A percentile compares a stretch with the other conserved stretches of the same genome.
phyloP scores from a whole-genome alignment of 129 eudicot species.

The Mikania micrantha region DNA sequence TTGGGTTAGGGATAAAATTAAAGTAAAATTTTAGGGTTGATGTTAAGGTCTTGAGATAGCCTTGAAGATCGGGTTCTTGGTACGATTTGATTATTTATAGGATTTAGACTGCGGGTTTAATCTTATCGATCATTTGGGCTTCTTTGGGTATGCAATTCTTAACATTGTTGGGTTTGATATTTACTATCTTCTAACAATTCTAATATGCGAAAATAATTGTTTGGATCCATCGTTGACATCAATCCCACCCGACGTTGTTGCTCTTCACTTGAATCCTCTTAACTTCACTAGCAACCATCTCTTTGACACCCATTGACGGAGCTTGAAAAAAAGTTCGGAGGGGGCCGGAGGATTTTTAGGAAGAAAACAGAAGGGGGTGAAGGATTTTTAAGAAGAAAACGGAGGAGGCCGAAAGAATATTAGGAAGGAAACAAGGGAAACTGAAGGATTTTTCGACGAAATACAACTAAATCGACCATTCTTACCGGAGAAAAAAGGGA shows the following conservation, averaged over 20 bases:
- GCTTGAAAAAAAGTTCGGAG: too few relatives aligned
- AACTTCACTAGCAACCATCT: slow-evolving; percentile 25
- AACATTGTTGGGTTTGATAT: slow-evolving; percentile 19
- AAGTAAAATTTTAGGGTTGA: slow-evolving; percentile 49
- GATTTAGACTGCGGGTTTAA: slow-evolving; percentile 27
- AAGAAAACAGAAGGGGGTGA: too few relatives aligned
- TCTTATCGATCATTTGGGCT: slow-evolving; percentile 28
- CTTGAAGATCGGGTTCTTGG: slow-evolving; percentile 74
- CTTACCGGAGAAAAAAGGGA: too few relatives aligned
- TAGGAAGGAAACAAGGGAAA: too few relatives aligned
- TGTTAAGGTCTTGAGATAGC: slow-evolving; percentile 76
- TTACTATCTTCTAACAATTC: slow-evolving; percentile 26
- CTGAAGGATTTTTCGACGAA: too few relatives aligned
- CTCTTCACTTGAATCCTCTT: slow-evolving; percentile 76
- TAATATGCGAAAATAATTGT: slow-evolving; percentile 37
- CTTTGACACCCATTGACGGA: slow-evolving; percentile 42
- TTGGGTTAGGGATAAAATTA: slow-evolving; percentile 54
- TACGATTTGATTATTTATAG: slow-evolving; percentile 30
- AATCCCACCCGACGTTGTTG: slow-evolving; percentile 59
- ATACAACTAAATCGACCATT: too few relatives aligned
- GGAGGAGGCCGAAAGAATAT: too few relatives aligned
- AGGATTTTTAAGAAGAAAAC: too few relatives aligned
- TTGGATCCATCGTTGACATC: slow-evolving; percentile 53
- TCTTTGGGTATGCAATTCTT: slow-evolving; percentile 30
- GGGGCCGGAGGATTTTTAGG: too few relatives aligned